These are phyloP conservation scores for Hyphopichia fennica DNA, from an alignment of 1,139 yeast genomes.

Conservation along the genomic window DNA sequence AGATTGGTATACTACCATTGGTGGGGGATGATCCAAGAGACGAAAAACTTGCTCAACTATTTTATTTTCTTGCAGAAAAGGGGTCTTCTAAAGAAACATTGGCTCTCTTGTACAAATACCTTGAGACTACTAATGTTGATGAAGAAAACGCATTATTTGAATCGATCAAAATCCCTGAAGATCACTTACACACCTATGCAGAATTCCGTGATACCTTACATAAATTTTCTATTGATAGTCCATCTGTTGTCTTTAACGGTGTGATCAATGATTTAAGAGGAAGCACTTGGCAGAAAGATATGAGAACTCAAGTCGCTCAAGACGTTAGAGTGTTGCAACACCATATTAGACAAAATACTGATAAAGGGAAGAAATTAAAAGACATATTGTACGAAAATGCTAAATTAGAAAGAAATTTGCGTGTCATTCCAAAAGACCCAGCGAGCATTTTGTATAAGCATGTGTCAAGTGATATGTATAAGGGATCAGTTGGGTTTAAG, in stretches of 20 bases:
- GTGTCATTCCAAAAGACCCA: constrained; percentile 36
- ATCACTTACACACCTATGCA: constrained; percentile 15
- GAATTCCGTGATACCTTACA: constrained; percentile 19
- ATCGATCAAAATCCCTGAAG: constrained; percentile 12
- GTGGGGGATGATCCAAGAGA: constrained; percentile 29
- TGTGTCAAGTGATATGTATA: constrained; percentile 29
- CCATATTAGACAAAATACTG: constrained; percentile 19
- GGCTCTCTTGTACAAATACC: constrained; percentile 42
- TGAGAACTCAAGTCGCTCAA: constrained; percentile 40
- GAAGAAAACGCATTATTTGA: constrained; percentile 27
- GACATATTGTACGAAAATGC: constrained; percentile 34
- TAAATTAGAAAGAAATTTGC: constrained; percentile 29
- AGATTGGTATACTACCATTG: constrained; percentile 77
- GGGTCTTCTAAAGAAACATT: constrained; percentile 37
- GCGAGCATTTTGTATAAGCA: constrained; percentile 32
- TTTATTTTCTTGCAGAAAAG: constrained; percentile 33
- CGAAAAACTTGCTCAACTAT: constrained; percentile 26
- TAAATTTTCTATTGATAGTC: constrained; percentile 41
- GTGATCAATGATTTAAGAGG: constrained; percentile 46
- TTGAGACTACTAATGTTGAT: constrained; percentile 25
- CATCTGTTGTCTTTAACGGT: constrained; percentile 73
- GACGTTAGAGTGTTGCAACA: constrained; percentile 33
- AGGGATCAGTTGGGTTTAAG: constrained; percentile 18
- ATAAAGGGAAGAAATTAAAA: constrained; percentile 24
- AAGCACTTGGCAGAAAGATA: constrained; percentile 38